These are phyloP conservation scores for Dillenia turbinata DNA, from an alignment of 164 flowering plant species.

Conservation along the genomic window DNA sequence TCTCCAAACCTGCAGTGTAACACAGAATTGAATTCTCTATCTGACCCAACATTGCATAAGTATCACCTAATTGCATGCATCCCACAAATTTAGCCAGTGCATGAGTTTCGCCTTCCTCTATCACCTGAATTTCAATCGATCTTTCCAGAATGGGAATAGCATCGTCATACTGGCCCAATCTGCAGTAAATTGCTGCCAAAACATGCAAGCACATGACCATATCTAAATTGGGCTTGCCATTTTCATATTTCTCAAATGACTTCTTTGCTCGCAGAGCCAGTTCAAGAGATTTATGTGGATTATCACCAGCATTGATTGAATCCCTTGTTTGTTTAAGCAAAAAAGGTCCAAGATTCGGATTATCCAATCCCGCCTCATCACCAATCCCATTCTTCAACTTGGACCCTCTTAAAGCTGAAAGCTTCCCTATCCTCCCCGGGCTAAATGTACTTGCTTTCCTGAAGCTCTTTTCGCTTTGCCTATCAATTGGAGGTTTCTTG, in stretches of 20 bases:
- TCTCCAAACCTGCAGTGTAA: constrained; percentile 49
- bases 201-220: constrained; percentile 48
- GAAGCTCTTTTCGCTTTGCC: too few species aligned
- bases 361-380: constrained; percentile 19
- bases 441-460: too few species aligned
- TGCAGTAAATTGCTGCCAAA: constrained; percentile 38
- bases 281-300: constrained; percentile 33
- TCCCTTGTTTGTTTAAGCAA: constrained; percentile 42
- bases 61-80: constrained; percentile 57
- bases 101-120: constrained; percentile 38
- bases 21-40: constrained; percentile 36
- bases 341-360: constrained; percentile 32
- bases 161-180: constrained; percentile 28
- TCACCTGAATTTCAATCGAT: constrained; percentile 39
- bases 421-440: too few species aligned
- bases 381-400: constrained; percentile 12
- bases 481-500: too few species aligned
- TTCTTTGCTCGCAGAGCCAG: constrained; percentile 36
- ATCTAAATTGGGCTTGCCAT: constrained; percentile 32
- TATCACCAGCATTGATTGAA: constrained; percentile 32
- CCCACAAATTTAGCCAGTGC: constrained; percentile 58
- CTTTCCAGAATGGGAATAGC: constrained; percentile 50
- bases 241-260: constrained; percentile 31
- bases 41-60: constrained; percentile 43
- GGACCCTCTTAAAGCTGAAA: too few species aligned